Base-by-base conservation (phyloP, 805 yeast species). In the Nakazawaea ishiwadae region DNA sequence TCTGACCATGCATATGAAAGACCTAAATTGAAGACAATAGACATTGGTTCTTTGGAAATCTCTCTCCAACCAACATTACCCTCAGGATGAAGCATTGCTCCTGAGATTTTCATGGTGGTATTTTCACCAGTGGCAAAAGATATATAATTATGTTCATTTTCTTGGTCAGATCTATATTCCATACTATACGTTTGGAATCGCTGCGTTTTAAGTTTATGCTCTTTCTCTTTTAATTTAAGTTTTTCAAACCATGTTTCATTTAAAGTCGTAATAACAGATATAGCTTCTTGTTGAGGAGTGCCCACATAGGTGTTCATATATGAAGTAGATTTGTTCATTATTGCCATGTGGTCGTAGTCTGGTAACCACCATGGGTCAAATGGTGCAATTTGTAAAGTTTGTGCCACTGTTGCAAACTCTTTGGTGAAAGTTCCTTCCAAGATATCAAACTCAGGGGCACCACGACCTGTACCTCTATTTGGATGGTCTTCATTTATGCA, bases 401-500 rank as follows among this genome's bases (percentile, higher is more conserved):
- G 73, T 11, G 69, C 54, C 12, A 53, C 53, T 4, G 40, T 27
- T n/a, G 40, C 40, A 15, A 42, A n/a, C 14, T 35, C 37, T 4
- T 41, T 31, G 26, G 49, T 47, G 19, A 46, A 35, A 6, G 45
- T 39, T 42, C 81, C 96, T 73, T 87, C 96, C 37, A 87, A 55
- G 28, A 79, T 79, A 74, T 87, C 96, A 51, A 88, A 84, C 68
- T 86, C 95, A 8, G 95, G 95, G 0, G 93, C 90, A 35, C 95
- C 95, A 58, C 96, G 76, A 5, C 95, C 95, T 2, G 59, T 57
- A 31, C 95, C 95, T 15, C 69, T 74, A 55, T 79, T 86, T 35
- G 96, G 95, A 58, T 86, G 95, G 40, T 79, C 84, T 51, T 78
- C 84, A 14, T 79, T 84, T 27, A 69, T 66, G 62, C 95, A 87